These are phyloP conservation scores for Citropsis articulata DNA, from an alignment of 345 rosid genomes.

Conservation along the genomic window DNA sequence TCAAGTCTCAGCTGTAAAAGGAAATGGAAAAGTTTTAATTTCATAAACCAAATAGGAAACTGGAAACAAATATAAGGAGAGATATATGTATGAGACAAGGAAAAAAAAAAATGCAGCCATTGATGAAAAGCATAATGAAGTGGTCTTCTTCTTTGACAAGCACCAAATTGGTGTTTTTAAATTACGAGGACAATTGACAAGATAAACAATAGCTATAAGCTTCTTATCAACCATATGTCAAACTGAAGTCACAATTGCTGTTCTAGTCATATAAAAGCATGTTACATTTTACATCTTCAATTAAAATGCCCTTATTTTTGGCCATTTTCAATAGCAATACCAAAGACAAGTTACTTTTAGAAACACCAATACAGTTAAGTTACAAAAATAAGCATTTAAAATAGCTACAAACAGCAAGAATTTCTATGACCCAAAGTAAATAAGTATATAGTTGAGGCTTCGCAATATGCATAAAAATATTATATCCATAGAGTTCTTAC, in stretches of 20 bases:
- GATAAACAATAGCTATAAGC: too few relatives aligned
- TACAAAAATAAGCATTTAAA: background rate
- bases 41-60: slow-evolving; percentile 2
- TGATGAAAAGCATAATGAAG: slow-evolving; percentile 6
- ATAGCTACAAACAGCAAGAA: slow-evolving; percentile 9
- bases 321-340: background rate
- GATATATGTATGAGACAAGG: background rate
- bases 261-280: background rate
- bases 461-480: background rate
- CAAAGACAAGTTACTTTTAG: background rate
- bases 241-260: background rate
- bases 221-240: too few relatives aligned
- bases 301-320: background rate
- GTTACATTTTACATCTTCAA: background rate
- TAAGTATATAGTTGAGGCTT: background rate
- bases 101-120: background rate
- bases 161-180: background rate
- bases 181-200: background rate
- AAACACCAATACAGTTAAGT: background rate
- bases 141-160: background rate
- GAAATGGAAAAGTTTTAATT: background rate
- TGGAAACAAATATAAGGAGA: background rate
- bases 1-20: slow-evolving; percentile 61
- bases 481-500: slow-evolving; percentile 40
- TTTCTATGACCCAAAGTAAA: background rate